Evolutionary conservation across 2,329 filamentous ascomycete genomes (phyloP), one percentile per base, ranked within the genome.

Genomic region (Talaromyces verruculosus): DNA sequence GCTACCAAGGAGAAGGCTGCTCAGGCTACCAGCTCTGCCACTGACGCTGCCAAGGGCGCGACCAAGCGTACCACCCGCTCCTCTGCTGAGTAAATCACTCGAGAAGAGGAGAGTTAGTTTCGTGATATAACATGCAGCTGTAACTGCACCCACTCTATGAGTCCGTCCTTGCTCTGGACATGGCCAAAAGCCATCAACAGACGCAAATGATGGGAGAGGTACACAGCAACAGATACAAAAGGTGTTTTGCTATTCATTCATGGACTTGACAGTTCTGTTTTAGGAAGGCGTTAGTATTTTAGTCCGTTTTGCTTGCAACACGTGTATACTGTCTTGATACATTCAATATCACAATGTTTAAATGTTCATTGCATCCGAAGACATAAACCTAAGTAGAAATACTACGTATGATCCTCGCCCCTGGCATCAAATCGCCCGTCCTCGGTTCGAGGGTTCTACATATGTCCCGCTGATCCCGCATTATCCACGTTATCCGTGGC

Each of bases 41-140:
- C 91, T 55, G 89, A 89, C 72, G 93, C 95, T 84, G 89, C 87
- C 71, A 92, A 96, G 88, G 86, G 87, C 74, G 82, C 84, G 63
- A 88, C 86, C 79, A 89, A 89, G 84, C 82, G 87, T 71, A 82
- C 78, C 65, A 87, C 85, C 28, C 78, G 80, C 19, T 79, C 78
- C 45, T 75, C 75, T 62, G 77, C 74, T 22, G 74, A 78, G 75
- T 78, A 76, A 74, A 71, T 41, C 17, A 8, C 17, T 13, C 13
- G 30, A 22, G 22, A 30, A 41, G 25, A 22, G 22, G 25, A 41
- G 37, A 22, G 15, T 30, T 55, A 15, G 13, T 41, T 55, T 45
- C 30, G n/a, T 37, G 28, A 47, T 45, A 60, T 45, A 43, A 25
- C 22, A 45, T 6, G 37, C 57, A 60, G 37, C 22, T 45, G 25